Base-by-base conservation (phyloP, 2,329 filamentous ascomycete species). In the Talaromyces sp. region DNA sequence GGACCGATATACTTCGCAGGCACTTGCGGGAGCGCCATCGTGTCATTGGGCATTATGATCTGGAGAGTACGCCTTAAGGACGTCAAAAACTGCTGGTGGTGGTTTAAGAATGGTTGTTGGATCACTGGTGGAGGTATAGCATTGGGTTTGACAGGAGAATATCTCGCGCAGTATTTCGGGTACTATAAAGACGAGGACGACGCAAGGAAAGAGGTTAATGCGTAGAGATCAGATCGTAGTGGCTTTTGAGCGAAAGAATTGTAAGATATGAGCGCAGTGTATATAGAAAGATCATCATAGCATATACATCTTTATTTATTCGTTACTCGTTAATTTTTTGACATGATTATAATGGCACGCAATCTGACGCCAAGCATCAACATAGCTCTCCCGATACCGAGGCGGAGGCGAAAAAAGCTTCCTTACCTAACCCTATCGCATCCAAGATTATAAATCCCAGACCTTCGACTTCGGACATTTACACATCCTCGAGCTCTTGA, bases 41-140 rank as follows among this genome's bases (percentile, higher is more conserved):
- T 78, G 35, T 79, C 82, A 2, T 72, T 85, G 22, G 81, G 75
- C 1, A 77, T 80, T 15, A 85, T 85, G 81, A 84, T 86, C 19
- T 79, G 78, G 71, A 79, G 75, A 60, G 84, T 86, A 28, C 77
- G 79, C 56, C 65, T 86, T 61, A 80, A 83, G 60, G 79, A 78
- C 53, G 80, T 84, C 51, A 73, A 74, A 61, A 79, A 83, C 64
- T 86, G 84, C 64, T 85, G 83, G 81, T 84, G 80, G 78, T 86
- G 84, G 84, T 86, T 86, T 65, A 81, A 77, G 58, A 81, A 83
- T 57, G 84, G 84, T 22, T 83, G 81, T 39, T 83, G 82, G 77
- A 75, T 85, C 59, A 85, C 83, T 17, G 84, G 84, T 21, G 83
- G 84, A 17, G 80, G 76, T 1, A 84, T 86, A 56, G 76, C 80